Evolutionary conservation across 2,329 filamentous ascomycete species (phyloP).

Genomic region (Epichloe baconii): DNA sequence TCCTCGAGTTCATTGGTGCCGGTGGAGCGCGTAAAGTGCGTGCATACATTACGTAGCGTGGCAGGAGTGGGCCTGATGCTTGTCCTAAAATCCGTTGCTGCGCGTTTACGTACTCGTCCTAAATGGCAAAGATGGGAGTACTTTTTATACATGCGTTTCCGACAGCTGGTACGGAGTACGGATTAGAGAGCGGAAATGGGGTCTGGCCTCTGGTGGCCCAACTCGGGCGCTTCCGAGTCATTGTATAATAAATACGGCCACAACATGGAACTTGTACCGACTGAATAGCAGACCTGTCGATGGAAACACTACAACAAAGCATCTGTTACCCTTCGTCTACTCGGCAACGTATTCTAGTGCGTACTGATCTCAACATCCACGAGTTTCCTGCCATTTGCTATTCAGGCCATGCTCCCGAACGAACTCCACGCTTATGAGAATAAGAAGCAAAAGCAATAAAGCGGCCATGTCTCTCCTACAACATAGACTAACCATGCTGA

Average conservation of each 20-base stretch:
- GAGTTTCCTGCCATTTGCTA: not conserved
- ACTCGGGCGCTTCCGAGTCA: too few relatives aligned
- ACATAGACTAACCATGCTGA: not conserved
- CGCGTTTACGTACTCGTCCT: too few relatives aligned
- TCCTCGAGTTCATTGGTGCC: not conserved
- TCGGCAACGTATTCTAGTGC: not conserved
- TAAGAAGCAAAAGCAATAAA: not conserved
- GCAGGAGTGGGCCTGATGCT: too few relatives aligned
- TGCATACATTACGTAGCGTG: too few relatives aligned
- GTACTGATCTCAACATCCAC: not conserved
- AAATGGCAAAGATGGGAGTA: too few relatives aligned
- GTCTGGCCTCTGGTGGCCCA: too few relatives aligned
- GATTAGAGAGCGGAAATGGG: too few relatives aligned
- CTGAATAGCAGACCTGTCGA: not conserved
- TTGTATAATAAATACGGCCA: too few relatives aligned
- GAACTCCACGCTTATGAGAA: not conserved
- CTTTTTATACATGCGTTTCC: too few relatives aligned
- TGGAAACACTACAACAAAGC: not conserved
- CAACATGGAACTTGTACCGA: too few relatives aligned
- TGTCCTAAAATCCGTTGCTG: too few relatives aligned
- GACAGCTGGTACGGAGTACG: too few relatives aligned
- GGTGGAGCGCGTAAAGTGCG: conserved; percentile 1
- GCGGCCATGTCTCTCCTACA: not conserved
- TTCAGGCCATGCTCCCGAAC: not conserved
- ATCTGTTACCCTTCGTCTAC: not conserved